Evolutionary conservation across 345 rosid genomes (phyloP).

Genomic region (Citrus cavaleriei): DNA sequence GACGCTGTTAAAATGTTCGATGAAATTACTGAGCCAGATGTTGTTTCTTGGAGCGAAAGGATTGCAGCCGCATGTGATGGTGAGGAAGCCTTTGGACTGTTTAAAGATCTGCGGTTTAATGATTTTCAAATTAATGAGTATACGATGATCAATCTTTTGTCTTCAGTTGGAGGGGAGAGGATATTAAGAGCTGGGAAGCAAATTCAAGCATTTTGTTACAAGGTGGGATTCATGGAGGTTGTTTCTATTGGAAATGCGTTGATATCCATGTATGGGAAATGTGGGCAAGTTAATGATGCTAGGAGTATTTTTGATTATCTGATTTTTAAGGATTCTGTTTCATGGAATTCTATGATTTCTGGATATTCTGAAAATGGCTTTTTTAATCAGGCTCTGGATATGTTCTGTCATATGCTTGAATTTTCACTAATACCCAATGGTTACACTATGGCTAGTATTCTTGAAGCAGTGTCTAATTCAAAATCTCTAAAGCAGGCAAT

Average conservation of each 20-base stretch:
- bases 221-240: conserved; percentile 24
- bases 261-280: conserved; percentile 31
- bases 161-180: conserved; percentile 19
- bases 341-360: conserved; percentile 42
- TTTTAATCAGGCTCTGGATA: conserved; percentile 21
- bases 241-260: conserved; percentile 39
- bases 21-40: conserved; percentile 41
- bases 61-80: conserved; percentile 33
- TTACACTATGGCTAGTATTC: conserved; percentile 32
- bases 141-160: conserved; percentile 30
- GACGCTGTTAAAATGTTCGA: conserved; percentile 33
- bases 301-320: conserved; percentile 28
- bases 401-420: conserved; percentile 26
- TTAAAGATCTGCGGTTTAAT: conserved; percentile 18
- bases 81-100: conserved; percentile 26
- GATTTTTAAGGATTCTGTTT: conserved; percentile 29
- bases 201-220: conserved; percentile 36
- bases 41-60: conserved; percentile 44
- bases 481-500: conserved; percentile 20
- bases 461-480: conserved; percentile 26
- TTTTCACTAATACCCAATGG: conserved; percentile 15
- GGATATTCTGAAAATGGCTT: conserved; percentile 37
- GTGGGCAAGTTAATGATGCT: conserved; percentile 25
- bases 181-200: conserved; percentile 25
- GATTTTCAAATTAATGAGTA: conserved; percentile 28